phyloP scores from a whole-genome alignment of 2,329 filamentous ascomycete genomes.

The Trichoderma sp. region DNA sequence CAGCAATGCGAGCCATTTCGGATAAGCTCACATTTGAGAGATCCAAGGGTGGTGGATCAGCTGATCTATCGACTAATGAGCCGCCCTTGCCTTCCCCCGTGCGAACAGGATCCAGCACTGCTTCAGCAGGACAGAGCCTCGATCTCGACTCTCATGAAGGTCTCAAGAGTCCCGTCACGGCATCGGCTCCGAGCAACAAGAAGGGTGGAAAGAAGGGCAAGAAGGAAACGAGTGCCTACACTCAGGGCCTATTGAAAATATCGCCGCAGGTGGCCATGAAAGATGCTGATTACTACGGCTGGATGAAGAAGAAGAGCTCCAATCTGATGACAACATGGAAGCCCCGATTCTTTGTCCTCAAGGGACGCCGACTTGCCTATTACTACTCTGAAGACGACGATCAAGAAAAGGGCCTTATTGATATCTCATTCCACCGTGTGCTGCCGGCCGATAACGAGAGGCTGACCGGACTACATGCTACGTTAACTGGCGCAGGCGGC shows the following conservation, averaged over 20 bases:
- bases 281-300: constrained; percentile 89
- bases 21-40: constrained; percentile 66
- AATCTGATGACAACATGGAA: constrained; percentile 99
- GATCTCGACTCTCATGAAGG: constrained; percentile 75
- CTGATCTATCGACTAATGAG: constrained; percentile 53
- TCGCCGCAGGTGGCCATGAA: constrained; percentile 80
- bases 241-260: constrained; percentile 79
- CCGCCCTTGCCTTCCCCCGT: constrained; percentile 64
- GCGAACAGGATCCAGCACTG: constrained; percentile 74
- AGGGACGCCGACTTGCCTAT: constrained; percentile 87
- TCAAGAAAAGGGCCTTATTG: constrained; percentile 92
- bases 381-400: constrained; percentile 94
- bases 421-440: constrained; percentile 97
- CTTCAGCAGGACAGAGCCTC: constrained; percentile 67
- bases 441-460: constrained; percentile 90
- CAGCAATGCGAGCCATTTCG: constrained; percentile 82
- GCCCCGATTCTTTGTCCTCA: constrained; percentile 90
- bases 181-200: constrained; percentile 50
- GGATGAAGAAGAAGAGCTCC: constrained; percentile 99
- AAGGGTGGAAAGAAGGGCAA: constrained; percentile 72
- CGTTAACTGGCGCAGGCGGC: constrained; percentile 78
- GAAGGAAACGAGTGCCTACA: constrained; percentile 94
- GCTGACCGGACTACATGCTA: constrained; percentile 86
- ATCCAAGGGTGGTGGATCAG: constrained; percentile 51
- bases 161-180: constrained; percentile 56